A percentile compares a stretch with the other conserved stretches of the same genome.
Conservation (phyloP, 2,329 filamentous ascomycete genomes). For the Fusarium staphyleae region DNA sequence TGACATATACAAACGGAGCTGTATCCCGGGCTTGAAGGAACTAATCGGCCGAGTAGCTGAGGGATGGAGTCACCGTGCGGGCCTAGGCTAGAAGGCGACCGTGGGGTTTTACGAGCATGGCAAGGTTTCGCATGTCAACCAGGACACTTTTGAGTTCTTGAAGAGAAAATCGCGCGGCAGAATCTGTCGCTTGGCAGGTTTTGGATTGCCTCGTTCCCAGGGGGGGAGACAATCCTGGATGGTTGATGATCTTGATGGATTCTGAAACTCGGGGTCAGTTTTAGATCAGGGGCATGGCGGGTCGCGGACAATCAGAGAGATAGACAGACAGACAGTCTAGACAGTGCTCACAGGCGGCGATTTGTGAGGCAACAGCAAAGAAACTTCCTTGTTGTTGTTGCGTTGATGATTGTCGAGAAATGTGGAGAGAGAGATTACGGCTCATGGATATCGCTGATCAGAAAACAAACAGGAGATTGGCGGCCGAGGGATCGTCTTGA, state of each 20-base stretch:
- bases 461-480: not conserved
- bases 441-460: not conserved
- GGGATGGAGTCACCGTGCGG: not conserved
- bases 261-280: slow-evolving; percentile 38
- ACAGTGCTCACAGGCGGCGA: no score
- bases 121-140: no score
- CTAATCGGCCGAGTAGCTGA: slow-evolving; percentile 5
- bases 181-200: slow-evolving; percentile 19
- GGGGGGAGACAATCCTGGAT: not conserved
- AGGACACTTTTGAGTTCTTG: not conserved
- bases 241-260: slow-evolving; percentile 20
- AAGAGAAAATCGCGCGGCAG: not conserved
- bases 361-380: slow-evolving; percentile 3
- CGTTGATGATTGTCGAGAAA: not conserved
- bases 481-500: not conserved
- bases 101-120: not conserved
- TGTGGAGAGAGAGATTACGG: not conserved
- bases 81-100: not conserved
- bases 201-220: slow-evolving; percentile 7
- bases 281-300: slow-evolving; percentile 25
- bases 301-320: no score
- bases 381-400: not conserved
- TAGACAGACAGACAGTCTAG: not conserved
- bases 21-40: not conserved
- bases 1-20: slow-evolving; percentile 1